Evolutionary conservation across 2,329 filamentous ascomycete species (phyloP), one percentile per base, ranked within the genome.

Genomic region (Fusarium sp.): DNA sequence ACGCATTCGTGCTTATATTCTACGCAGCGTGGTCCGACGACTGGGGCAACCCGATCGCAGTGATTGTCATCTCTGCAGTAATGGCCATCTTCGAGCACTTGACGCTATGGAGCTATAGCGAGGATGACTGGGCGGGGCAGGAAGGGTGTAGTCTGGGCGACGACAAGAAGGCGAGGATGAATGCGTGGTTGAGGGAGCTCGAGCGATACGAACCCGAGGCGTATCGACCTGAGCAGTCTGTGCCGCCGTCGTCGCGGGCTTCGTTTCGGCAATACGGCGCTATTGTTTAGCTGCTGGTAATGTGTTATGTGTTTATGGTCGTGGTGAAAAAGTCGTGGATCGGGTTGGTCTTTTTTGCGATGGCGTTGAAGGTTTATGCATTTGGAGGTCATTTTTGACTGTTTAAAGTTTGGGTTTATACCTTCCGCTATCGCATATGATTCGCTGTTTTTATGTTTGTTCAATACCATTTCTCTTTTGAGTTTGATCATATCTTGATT

Each of bases 1-100:
- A 77, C 66, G 74, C 76, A 7, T 77, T 76, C 26, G 71, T 77
- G 38, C 68, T 77, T 51, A 76, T 78, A 46, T 77, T 78, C 51
- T 75, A 74, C 20, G 75, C 75, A 19, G 76, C 75, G 2, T 76
- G 74, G 71, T 72, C 72, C 2, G 66, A 70, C 21, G 70, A 72
- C 47, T 75, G 75, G 72, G 66, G 70, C 6, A 73, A 73, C 48
- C 74, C 73, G 7, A 59, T 77, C 4, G 53, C 63, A 4, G 75
- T 72, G 20, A 77, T 78, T 14, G 60, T 71, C 20, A 65, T 73
- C 21, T 72, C 74, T 7, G 75, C 75, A 10, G 50, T 76, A 40
- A 68, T 77, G 53, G 76, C 76, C 2, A 67, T 77, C 12, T 45
- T 73, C 20, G 76, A 78, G 50, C 76, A 77, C 42, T 54, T 78